Evolutionary conservation across 495 filamentous ascomycete species (phyloP).

Genomic region (Aspergillus panamensis): DNA sequence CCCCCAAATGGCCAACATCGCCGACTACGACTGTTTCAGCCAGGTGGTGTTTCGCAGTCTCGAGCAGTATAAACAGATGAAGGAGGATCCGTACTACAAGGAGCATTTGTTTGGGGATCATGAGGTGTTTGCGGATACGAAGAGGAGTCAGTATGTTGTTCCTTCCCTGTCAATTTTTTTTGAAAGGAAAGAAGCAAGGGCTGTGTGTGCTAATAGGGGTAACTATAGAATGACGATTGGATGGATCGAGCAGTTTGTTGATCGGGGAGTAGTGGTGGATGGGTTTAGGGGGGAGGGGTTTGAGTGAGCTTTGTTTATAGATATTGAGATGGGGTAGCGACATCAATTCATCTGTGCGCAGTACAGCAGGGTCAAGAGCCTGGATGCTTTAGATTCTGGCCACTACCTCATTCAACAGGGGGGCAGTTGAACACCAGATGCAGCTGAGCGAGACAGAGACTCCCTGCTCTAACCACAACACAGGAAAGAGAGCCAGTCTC

Average conservation of each 20-base stretch:
- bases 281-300: conserved; percentile 4
- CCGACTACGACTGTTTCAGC: conserved; percentile 48
- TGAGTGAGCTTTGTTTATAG: not conserved
- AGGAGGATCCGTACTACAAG: conserved; percentile 36
- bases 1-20: conserved; percentile 34
- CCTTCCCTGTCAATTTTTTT: not conserved
- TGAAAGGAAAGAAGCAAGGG: no score
- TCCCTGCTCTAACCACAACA: no score
- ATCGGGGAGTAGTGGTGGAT: conserved; percentile 3
- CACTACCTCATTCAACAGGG: not conserved
- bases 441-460: not conserved
- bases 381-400: not conserved
- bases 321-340: not conserved
- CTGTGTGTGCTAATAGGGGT: not conserved
- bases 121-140: conserved; percentile 48
- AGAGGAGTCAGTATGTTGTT: conserved; percentile 34
- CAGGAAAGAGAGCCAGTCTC: no score
- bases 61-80: conserved; percentile 41
- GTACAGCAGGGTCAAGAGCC: not conserved
- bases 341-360: not conserved
- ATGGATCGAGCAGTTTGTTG: conserved; percentile 28
- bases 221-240: conserved; percentile 32
- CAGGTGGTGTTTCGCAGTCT: conserved; percentile 44
- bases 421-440: no score
- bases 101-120: conserved; percentile 40